phyloP scores from a whole-genome alignment of 225 moss, liverwort and hornwort genomes.

The Straminergon stramineum region DNA sequence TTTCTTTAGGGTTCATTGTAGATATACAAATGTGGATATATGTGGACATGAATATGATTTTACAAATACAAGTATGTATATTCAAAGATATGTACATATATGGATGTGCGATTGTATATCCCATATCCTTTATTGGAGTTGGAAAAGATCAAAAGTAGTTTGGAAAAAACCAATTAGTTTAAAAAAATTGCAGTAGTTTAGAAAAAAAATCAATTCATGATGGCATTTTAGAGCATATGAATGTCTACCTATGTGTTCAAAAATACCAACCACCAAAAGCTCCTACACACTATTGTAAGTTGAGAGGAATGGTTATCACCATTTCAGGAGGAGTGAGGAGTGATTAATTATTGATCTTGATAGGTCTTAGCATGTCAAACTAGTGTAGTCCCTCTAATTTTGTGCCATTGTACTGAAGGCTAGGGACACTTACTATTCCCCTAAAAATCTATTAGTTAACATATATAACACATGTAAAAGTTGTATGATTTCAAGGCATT shows the following conservation, averaged over 20 bases:
- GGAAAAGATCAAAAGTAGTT: neutral
- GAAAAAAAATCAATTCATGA: neutral
- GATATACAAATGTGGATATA: neutral
- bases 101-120: accelerated
- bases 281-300: neutral
- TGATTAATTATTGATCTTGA: accelerated
- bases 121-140: neutral
- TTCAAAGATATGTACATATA: neutral
- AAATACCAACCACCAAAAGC: neutral
- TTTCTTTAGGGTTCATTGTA: accelerated
- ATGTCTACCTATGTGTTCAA: neutral
- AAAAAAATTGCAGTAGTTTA: neutral
- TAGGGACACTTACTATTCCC: neutral
- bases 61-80: too few species aligned
- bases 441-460: neutral
- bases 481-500: neutral
- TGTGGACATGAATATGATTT: neutral
- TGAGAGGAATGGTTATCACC: too few species aligned
- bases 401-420: accelerated
- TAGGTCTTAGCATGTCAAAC: neutral
- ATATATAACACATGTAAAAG: neutral
- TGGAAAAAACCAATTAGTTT: neutral
- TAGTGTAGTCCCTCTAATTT: neutral
- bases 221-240: neutral
- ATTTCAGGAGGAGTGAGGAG: accelerated